phyloP scores from a whole-genome alignment of 73 alveolate species.

The Stentor coeruleus region DNA sequence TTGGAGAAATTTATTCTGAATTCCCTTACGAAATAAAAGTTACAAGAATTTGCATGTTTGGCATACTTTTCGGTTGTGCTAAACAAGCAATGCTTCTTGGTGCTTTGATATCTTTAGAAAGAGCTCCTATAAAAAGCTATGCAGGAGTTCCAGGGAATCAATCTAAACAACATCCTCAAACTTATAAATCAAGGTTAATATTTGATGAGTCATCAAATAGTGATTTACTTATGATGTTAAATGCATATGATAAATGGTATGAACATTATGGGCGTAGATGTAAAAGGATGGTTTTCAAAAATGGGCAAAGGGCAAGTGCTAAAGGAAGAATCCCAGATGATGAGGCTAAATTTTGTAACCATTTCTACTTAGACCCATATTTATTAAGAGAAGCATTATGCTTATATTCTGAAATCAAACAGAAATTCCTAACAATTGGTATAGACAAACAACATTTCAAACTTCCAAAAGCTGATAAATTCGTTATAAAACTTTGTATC shows the following conservation, averaged over 20 bases:
- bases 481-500: conserved; percentile 10
- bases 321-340: neutral
- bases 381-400: neutral
- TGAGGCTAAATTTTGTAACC: conserved; percentile 1
- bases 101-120: conserved; percentile 65
- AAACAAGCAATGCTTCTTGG: conserved; percentile 75
- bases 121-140: conserved; percentile 45
- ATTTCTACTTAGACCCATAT: neutral
- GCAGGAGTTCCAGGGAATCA: neutral
- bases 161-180: conserved; percentile 10
- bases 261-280: neutral
- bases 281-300: neutral
- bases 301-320: neutral
- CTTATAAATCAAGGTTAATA: neutral
- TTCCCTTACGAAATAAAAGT: conserved; percentile 81
- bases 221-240: neutral
- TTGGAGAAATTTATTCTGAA: conserved; percentile 84
- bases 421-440: neutral
- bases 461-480: conserved; percentile 7
- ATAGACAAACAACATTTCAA: neutral
- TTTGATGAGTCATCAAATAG: neutral
- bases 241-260: conserved; percentile 23
- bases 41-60: conserved; percentile 72
- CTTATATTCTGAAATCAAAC: neutral
- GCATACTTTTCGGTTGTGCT: conserved; percentile 78